phyloP scores from a whole-genome alignment of 345 rosid species.

The Linum usitatissimum region DNA sequence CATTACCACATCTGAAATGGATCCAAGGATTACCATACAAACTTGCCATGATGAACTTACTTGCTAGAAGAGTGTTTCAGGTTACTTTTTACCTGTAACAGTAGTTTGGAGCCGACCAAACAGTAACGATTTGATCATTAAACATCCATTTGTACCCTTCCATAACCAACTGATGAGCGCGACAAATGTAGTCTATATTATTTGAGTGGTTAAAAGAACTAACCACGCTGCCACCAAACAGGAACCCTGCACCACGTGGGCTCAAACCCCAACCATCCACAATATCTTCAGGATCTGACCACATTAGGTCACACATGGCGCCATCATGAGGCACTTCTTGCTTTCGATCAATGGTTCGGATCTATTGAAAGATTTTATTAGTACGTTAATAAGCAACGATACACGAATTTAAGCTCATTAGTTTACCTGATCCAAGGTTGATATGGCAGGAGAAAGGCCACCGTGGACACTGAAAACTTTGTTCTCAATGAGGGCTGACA shows the following conservation, averaged over 20 bases:
- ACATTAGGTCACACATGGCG: conserved; percentile 96
- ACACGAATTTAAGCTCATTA: conserved; percentile 5
- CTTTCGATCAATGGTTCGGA: conserved; percentile 85
- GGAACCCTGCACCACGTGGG: conserved; percentile 93
- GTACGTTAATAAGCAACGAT: conserved; percentile 8
- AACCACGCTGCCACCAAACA: conserved; percentile 88
- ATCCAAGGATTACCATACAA: conserved; percentile 13
- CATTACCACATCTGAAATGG: conserved; percentile 76
- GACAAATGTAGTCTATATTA: conserved; percentile 74
- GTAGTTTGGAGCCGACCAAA: conserved; percentile 99
- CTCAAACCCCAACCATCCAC: conserved; percentile 99
- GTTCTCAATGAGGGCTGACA: conserved; percentile 92
- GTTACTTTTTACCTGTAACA: conserved; percentile 62
- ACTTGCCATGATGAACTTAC: background rate
- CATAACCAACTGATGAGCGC: conserved; percentile 98
- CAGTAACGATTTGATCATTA: conserved; percentile 82
- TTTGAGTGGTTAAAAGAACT: conserved; percentile 76
- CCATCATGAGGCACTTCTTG: conserved; percentile 99
- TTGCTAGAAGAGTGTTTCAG: background rate
- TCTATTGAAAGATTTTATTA: conserved; percentile 34
- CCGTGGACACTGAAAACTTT: conserved; percentile 91
- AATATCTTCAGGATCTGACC: conserved; percentile 98
- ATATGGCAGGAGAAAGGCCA: conserved; percentile 90
- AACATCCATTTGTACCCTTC: conserved; percentile 99
- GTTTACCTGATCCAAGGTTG: conserved; percentile 84